phyloP scores from a whole-genome alignment of 208 protist species.

The Crithidia acanthocephali region DNA sequence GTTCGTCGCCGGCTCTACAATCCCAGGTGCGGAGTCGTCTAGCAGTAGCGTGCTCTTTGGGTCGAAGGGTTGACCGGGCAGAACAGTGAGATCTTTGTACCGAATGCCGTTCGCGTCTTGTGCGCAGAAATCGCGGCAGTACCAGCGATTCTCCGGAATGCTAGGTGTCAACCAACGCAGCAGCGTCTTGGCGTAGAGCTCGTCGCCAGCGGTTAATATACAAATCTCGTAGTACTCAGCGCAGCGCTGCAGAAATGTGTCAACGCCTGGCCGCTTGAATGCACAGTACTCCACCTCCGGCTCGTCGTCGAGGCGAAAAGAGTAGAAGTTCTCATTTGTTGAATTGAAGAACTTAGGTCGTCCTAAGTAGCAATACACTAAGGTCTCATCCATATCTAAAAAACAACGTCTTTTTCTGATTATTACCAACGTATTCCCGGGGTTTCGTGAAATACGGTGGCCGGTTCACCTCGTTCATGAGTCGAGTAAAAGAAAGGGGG shows the following conservation, averaged over 20 bases:
- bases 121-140: constrained; percentile 52
- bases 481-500: background rate
- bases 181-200: constrained; percentile 66
- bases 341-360: constrained; percentile 39
- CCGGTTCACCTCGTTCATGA: constrained; percentile 19
- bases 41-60: constrained; percentile 52
- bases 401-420: constrained; percentile 41
- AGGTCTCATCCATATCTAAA: constrained; percentile 77
- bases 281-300: constrained; percentile 47
- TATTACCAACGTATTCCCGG: constrained; percentile 35
- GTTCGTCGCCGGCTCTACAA: constrained; percentile 56
- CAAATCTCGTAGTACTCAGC: constrained; percentile 59
- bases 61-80: constrained; percentile 41
- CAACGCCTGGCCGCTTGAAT: constrained; percentile 53
- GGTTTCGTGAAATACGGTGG: constrained; percentile 39
- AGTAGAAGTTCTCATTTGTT: constrained; percentile 22
- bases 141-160: constrained; percentile 46
- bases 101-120: constrained; percentile 31
- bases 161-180: constrained; percentile 50
- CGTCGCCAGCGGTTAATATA: constrained; percentile 73
- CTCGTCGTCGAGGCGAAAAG: constrained; percentile 32
- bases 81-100: constrained; percentile 54
- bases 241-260: constrained; percentile 51
- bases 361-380: constrained; percentile 59
- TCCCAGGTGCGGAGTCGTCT: constrained; percentile 71